Conservation (phyloP, 345 rosid genomes). For the Chamaenerion angustifolium region DNA sequence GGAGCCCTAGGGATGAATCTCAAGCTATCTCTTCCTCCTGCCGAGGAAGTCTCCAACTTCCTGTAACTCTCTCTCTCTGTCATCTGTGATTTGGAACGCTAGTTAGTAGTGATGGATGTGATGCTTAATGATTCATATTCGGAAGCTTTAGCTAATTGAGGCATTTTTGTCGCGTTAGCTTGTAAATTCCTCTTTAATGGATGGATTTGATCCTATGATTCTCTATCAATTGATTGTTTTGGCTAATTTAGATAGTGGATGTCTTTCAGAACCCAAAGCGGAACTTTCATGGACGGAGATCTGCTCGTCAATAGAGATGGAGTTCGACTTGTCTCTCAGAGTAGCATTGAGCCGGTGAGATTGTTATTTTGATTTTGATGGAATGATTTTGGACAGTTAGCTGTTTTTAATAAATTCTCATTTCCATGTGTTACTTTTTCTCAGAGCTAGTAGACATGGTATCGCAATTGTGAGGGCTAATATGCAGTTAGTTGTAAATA, state of each 20-base stretch:
- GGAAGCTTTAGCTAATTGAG: too few species aligned
- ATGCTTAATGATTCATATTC: neutral
- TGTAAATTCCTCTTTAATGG: too few species aligned
- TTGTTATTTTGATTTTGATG: neutral
- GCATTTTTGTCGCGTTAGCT: neutral
- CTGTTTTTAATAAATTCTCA: too few species aligned
- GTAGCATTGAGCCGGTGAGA: slow-evolving; percentile 46
- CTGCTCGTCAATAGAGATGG: slow-evolving; percentile 87
- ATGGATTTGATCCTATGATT: too few species aligned
- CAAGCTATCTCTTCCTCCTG: slow-evolving; percentile 39
- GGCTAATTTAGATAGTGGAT: neutral
- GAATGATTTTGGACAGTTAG: neutral
- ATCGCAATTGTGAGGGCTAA: too few species aligned
- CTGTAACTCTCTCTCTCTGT: slow-evolving; percentile 23
- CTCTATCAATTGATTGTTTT: neutral
- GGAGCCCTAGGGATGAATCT: slow-evolving; percentile 40
- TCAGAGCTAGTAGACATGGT: too few species aligned
- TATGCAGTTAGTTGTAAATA: too few species aligned
- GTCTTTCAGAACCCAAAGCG: slow-evolving; percentile 56
- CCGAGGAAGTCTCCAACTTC: slow-evolving; percentile 48
- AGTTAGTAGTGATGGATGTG: slow-evolving; percentile 1
- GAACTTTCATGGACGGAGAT: slow-evolving; percentile 88
- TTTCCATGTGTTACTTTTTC: too few species aligned
- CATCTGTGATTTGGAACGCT: neutral
- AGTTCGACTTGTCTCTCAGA: slow-evolving; percentile 57